A percentile compares a stretch with the other conserved stretches of the same genome.
Evolutionary conservation across 2,329 filamentous ascomycete genomes (phyloP).

Genomic region (Penicillium sp.): DNA sequence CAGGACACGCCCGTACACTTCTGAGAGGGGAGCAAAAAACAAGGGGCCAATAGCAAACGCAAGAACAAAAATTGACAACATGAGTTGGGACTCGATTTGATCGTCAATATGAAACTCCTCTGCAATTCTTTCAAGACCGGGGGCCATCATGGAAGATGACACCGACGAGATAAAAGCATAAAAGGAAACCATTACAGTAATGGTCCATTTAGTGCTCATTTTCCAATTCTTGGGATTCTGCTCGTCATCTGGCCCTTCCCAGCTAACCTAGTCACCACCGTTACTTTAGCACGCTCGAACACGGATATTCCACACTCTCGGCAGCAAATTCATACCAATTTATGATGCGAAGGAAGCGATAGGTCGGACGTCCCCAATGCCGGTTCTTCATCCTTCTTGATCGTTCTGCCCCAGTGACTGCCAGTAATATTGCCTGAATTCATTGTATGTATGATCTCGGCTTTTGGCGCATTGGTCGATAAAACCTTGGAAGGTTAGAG

Average conservation of each 20-base stretch:
- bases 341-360: too few species aligned
- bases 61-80: conserved; percentile 3
- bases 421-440: too few species aligned
- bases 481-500: too few species aligned
- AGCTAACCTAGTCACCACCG: neutral
- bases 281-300: too few species aligned
- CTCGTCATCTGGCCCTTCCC: neutral
- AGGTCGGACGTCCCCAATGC: too few species aligned
- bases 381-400: too few species aligned
- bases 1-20: neutral
- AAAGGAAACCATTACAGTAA: neutral
- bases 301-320: too few species aligned
- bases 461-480: too few species aligned
- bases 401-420: too few species aligned
- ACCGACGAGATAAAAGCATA: neutral
- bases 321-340: too few species aligned
- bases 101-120: conserved; percentile 28
- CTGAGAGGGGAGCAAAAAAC: conserved; percentile 1
- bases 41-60: neutral
- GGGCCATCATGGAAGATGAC: neutral
- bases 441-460: too few species aligned
- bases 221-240: neutral
- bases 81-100: neutral
- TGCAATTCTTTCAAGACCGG: neutral
- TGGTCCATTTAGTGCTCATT: neutral